These are phyloP conservation scores for Cubamyces lactineus DNA, from an alignment of 768 basidiomycete species.

Conservation along the genomic window DNA sequence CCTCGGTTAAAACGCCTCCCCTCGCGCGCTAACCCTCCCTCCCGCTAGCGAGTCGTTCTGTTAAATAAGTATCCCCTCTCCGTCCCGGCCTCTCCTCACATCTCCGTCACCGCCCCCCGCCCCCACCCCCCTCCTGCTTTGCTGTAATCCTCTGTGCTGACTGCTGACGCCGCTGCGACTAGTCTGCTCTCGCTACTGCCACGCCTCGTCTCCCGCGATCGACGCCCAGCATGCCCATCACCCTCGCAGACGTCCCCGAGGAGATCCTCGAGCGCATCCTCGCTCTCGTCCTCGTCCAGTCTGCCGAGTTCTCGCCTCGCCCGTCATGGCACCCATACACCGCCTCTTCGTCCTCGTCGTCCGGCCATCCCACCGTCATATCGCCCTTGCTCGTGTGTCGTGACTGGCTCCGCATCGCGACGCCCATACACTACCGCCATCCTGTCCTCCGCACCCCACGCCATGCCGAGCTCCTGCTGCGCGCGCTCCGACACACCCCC, in stretches of 20 bases:
- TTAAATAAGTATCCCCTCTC: slow-evolving; percentile 18
- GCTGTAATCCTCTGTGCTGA: not conserved
- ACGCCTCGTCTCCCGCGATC: not conserved
- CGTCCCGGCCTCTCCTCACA: slow-evolving; percentile 3
- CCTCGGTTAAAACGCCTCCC: slow-evolving; percentile 15
- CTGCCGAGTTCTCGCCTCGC: slow-evolving; percentile 27
- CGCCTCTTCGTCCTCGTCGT: slow-evolving; percentile 4
- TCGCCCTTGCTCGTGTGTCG: slow-evolving; percentile 56
- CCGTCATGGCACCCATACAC: slow-evolving; percentile 27
- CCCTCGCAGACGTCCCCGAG: slow-evolving; percentile 42
- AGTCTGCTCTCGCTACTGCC: not conserved
- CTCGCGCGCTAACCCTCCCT: slow-evolving; percentile 15
- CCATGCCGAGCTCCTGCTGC: slow-evolving; percentile 44
- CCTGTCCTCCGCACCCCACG: slow-evolving; percentile 46
- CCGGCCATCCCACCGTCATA: slow-evolving; percentile 30
- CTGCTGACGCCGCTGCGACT: too few species aligned
- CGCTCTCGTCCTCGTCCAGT: slow-evolving; percentile 34
- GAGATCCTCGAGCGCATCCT: slow-evolving; percentile 54
- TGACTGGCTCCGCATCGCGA: slow-evolving; percentile 56
- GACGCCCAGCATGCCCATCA: slow-evolving; percentile 17
- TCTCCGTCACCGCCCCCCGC: slow-evolving; percentile 1
- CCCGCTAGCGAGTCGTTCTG: slow-evolving; percentile 4
- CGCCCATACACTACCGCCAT: slow-evolving; percentile 59
- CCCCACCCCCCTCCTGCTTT: not conserved
- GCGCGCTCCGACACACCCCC: slow-evolving; percentile 43